phyloP scores from a whole-genome alignment of 345 rosid species.

The Clarkia xantiana region DNA sequence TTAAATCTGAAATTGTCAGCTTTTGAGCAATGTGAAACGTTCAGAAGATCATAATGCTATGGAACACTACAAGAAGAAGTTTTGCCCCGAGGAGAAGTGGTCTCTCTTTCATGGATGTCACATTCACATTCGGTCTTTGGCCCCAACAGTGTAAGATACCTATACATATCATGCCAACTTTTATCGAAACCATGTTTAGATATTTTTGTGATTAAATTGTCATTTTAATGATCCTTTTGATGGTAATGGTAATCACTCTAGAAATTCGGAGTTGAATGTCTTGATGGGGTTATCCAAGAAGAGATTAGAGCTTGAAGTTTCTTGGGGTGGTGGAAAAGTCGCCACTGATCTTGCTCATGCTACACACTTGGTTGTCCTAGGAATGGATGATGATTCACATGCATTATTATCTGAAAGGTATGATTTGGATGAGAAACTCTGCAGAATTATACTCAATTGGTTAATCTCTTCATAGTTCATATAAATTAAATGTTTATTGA shows the following conservation, averaged over 20 bases:
- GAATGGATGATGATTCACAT: conserved; percentile 29
- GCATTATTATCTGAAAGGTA: conserved; percentile 40
- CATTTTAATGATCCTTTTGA: not conserved
- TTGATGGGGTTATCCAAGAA: conserved; percentile 35
- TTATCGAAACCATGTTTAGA: too few species aligned
- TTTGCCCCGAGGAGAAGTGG: conserved; percentile 69
- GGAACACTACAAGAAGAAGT: conserved; percentile 48
- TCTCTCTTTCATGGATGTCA: conserved; percentile 50
- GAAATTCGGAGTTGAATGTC: conserved; percentile 45
- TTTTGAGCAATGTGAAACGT: conserved; percentile 48
- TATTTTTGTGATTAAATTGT: not conserved
- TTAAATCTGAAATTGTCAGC: conserved; percentile 34
- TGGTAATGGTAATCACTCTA: conserved; percentile 11
- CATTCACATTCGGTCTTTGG: conserved; percentile 32
- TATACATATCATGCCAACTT: not conserved
- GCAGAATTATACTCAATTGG: not conserved
- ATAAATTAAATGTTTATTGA: not conserved
- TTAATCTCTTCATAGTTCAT: not conserved
- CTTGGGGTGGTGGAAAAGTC: conserved; percentile 70
- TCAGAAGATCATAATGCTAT: conserved; percentile 29
- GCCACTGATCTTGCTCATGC: conserved; percentile 40
- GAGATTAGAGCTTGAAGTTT: conserved; percentile 62
- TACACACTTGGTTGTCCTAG: conserved; percentile 67
- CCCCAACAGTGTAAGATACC: conserved; percentile 35
- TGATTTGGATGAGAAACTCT: not conserved